A percentile compares a stretch with the other conserved stretches of the same genome.
These are phyloP conservation scores for Secale cereale DNA, from an alignment of 176 grass and related monocot species.

Conservation along the genomic window DNA sequence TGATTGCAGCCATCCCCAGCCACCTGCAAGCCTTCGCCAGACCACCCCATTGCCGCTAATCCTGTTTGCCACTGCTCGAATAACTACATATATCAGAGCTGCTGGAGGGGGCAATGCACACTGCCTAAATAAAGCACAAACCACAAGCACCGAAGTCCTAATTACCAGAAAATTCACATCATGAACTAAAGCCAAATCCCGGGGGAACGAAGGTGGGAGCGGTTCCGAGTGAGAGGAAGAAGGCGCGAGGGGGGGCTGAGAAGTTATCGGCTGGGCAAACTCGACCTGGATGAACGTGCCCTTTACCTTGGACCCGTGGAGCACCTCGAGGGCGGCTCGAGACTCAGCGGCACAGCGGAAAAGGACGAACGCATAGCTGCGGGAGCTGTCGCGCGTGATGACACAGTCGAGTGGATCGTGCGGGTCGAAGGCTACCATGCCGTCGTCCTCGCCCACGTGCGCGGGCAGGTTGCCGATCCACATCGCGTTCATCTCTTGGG, in stretches of 20 bases:
- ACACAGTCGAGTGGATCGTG: constrained; percentile 75
- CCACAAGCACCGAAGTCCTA: constrained; percentile 10
- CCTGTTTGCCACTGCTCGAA: no score
- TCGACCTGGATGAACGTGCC: constrained; percentile 49
- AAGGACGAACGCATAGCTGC: constrained; percentile 72
- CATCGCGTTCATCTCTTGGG: neutral
- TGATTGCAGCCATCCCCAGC: no score
- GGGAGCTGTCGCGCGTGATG: constrained; percentile 41
- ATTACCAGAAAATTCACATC: neutral
- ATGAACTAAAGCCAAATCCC: no score
- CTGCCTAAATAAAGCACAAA: neutral
- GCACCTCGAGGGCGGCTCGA: constrained; percentile 47
- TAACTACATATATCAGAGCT: neutral
- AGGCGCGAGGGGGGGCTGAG: no score
- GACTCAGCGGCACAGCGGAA: constrained; percentile 52
- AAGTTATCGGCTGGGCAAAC: constrained; percentile 43
- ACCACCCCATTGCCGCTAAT: no score
- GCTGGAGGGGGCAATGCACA: neutral
- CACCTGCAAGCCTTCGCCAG: no score
- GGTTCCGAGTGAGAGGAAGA: no score
- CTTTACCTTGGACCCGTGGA: constrained; percentile 46
- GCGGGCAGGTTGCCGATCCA: constrained; percentile 38
- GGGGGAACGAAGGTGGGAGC: no score
- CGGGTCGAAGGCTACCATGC: constrained; percentile 41
- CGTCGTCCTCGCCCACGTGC: constrained; percentile 40